Evolutionary conservation across 129 eudicot genomes (phyloP).

Genomic region (Smallanthus sonchifolius): DNA sequence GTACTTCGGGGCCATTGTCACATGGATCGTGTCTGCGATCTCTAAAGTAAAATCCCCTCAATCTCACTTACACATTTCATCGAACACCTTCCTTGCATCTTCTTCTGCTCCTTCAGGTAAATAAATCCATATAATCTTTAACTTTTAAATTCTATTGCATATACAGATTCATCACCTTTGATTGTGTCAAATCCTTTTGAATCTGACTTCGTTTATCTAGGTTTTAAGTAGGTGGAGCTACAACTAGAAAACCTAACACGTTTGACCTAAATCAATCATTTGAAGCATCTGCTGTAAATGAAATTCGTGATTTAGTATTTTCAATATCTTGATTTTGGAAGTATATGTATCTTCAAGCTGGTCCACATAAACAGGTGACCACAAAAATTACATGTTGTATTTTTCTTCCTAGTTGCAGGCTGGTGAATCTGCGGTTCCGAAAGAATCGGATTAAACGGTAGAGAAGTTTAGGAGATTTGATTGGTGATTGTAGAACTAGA

Average conservation of each 20-base stretch:
- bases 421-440: too few relatives aligned
- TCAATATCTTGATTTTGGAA: conserved; percentile 13
- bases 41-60: background rate
- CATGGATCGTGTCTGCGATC: conserved; percentile 37
- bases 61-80: conserved; percentile 19
- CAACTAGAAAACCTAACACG: conserved; percentile 12
- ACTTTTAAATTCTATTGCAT: background rate
- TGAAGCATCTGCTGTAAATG: conserved; percentile 4
- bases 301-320: background rate
- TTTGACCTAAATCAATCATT: conserved; percentile 9
- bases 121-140: background rate
- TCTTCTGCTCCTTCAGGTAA: conserved; percentile 15
- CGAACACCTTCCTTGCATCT: conserved; percentile 23
- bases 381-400: background rate
- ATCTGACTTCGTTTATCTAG: background rate
- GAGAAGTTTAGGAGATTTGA: background rate
- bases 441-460: background rate
- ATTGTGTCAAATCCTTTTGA: background rate
- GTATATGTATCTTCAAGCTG: conserved; percentile 19
- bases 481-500: background rate
- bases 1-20: conserved; percentile 19
- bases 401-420: background rate
- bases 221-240: background rate
- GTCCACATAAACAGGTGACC: conserved; percentile 29
- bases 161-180: conserved; percentile 1